A percentile compares a stretch with the other conserved stretches of the same genome.
Evolutionary conservation across 345 rosid species (phyloP).

Genomic region (Adansonia digitata): DNA sequence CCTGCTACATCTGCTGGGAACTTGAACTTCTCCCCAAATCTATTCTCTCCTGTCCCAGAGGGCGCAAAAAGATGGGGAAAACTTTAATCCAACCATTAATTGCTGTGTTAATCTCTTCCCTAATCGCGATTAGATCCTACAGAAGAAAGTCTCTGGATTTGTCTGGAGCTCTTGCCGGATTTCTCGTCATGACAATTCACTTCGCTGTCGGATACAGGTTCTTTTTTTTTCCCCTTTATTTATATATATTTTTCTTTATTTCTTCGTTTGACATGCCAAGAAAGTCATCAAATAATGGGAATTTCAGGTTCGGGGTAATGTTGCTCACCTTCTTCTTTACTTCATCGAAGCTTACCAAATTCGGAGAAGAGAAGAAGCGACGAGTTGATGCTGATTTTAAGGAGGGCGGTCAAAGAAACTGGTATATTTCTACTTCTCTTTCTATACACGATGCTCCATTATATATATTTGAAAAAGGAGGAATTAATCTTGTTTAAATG

Average conservation of each 20-base stretch:
- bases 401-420: constrained; percentile 93
- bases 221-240: background rate
- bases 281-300: background rate
- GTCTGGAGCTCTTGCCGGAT: constrained; percentile 79
- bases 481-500: background rate
- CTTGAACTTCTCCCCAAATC: background rate
- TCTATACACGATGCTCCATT: background rate
- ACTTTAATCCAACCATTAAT: constrained; percentile 35
- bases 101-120: constrained; percentile 45
- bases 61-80: constrained; percentile 34
- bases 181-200: constrained; percentile 69
- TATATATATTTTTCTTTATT: background rate
- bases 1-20: background rate
- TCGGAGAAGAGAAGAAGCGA: constrained; percentile 84
- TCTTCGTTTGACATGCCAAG: background rate
- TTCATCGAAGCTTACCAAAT: constrained; percentile 87
- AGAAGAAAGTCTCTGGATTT: constrained; percentile 69
- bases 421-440: constrained; percentile 33
- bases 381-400: constrained; percentile 72
- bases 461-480: background rate
- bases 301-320: constrained; percentile 72
- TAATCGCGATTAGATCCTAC: constrained; percentile 64
- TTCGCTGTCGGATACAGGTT: constrained; percentile 70
- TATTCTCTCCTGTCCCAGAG: background rate
- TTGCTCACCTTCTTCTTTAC: constrained; percentile 72